phyloP scores from a whole-genome alignment of 768 basidiomycete species.

The Hemileccinum impolitum region DNA sequence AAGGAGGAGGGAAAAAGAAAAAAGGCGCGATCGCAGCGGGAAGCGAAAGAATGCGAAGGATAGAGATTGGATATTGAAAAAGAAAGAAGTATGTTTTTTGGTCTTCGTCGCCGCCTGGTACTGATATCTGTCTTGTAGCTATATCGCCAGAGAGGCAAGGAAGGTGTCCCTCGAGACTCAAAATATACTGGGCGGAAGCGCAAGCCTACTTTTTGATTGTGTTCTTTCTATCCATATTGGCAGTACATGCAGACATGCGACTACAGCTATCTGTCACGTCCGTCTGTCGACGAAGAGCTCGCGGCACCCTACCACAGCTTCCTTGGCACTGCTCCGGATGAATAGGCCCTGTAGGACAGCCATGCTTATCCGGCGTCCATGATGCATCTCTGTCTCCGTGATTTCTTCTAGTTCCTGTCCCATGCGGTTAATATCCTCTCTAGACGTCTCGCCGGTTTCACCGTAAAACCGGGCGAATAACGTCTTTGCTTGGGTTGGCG shows the following conservation, averaged over 20 bases:
- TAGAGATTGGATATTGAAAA: slow-evolving; percentile 91
- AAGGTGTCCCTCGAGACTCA: slow-evolving; percentile 78
- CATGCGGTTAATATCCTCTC: slow-evolving; percentile 41
- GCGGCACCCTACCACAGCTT: slow-evolving; percentile 50
- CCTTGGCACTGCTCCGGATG: slow-evolving; percentile 65
- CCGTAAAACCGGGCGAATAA: slow-evolving; percentile 87
- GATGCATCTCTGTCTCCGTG: slow-evolving; percentile 49
- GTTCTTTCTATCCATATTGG: slow-evolving; percentile 1
- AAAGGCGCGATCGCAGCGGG: slow-evolving; percentile 51
- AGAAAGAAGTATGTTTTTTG: slow-evolving; percentile 75
- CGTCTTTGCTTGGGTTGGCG: slow-evolving; percentile 68
- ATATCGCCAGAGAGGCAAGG: slow-evolving; percentile 82
- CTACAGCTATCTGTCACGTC: slow-evolving; percentile 21
- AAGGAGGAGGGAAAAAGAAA: slow-evolving; percentile 68
- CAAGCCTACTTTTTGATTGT: slow-evolving; percentile 64
- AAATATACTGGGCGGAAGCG: slow-evolving; percentile 93
- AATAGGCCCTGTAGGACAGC: slow-evolving; percentile 94
- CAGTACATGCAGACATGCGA: slow-evolving; percentile 2
- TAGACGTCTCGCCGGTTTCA: slow-evolving; percentile 35
- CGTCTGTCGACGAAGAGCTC: slow-evolving; percentile 37
- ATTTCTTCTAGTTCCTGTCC: slow-evolving; percentile 51
- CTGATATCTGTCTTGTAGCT: slow-evolving; percentile 42
- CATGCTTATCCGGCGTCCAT: slow-evolving; percentile 79
- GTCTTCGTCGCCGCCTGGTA: neutral
- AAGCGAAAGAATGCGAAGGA: slow-evolving; percentile 74